These are phyloP conservation scores for Blastobotrys elegans DNA, from an alignment of 1,139 yeast species.

Conservation along the genomic window DNA sequence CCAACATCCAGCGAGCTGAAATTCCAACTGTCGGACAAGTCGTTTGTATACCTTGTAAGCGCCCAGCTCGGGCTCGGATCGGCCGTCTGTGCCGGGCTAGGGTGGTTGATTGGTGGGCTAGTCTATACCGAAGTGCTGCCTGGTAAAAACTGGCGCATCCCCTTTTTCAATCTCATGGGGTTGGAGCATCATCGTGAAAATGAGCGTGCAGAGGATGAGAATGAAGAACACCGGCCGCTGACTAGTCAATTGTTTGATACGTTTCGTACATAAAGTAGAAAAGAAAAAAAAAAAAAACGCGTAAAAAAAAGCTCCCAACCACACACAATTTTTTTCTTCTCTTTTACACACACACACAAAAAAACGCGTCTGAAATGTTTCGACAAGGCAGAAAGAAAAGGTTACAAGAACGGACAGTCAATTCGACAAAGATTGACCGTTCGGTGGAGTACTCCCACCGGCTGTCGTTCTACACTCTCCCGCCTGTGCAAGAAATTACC, in stretches of 20 bases:
- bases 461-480: slow-evolving; percentile 62
- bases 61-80: slow-evolving; percentile 46
- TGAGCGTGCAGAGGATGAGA: slow-evolving; percentile 33
- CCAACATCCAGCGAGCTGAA: slow-evolving; percentile 25
- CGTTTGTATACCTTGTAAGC: slow-evolving; percentile 50
- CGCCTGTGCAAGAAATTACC: slow-evolving; percentile 82
- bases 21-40: slow-evolving; percentile 45
- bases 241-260: slow-evolving; percentile 57
- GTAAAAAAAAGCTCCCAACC: background rate
- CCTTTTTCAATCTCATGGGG: slow-evolving; percentile 20
- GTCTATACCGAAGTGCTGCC: slow-evolving; percentile 54
- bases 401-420: slow-evolving; percentile 68
- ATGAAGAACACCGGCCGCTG: slow-evolving; percentile 55
- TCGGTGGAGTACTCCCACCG: slow-evolving; percentile 43
- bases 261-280: slow-evolving; percentile 37
- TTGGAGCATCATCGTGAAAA: background rate
- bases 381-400: slow-evolving; percentile 63
- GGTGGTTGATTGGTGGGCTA: slow-evolving; percentile 56
- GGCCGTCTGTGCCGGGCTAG: slow-evolving; percentile 49
- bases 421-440: slow-evolving; percentile 36
- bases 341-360: background rate
- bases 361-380: slow-evolving; percentile 44
- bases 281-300: too few relatives aligned
- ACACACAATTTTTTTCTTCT: background rate
- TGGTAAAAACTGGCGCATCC: slow-evolving; percentile 52